Evolutionary conservation across 768 basidiomycete genomes (phyloP).

Genomic region (Clavaria fumosa): DNA sequence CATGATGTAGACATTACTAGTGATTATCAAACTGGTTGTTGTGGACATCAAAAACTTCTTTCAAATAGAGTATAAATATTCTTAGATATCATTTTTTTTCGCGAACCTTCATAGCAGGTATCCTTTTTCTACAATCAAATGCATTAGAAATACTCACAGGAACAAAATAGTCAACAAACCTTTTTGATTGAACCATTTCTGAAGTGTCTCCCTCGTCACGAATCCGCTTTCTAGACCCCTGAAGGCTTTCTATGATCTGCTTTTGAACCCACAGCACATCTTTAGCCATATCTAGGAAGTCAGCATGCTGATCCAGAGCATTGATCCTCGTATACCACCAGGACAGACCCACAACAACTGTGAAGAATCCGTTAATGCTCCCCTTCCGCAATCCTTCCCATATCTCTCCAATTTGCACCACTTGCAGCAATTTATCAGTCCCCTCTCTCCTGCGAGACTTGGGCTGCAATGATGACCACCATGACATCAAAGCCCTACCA

Average conservation of each 20-base stretch:
- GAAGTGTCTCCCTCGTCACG: background rate
- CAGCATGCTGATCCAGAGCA: background rate
- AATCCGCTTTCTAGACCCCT: background rate
- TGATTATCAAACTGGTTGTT: background rate
- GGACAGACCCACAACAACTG: background rate
- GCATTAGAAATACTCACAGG: background rate
- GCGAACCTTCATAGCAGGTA: no score
- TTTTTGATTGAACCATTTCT: background rate
- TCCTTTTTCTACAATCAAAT: no score
- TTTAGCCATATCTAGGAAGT: background rate
- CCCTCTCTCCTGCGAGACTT: background rate
- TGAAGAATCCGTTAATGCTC: constrained; percentile 3
- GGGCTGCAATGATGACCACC: no score
- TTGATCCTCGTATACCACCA: background rate
- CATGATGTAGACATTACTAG: background rate
- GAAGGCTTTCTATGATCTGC: constrained; percentile 1
- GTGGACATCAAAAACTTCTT: no score
- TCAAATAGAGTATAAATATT: no score
- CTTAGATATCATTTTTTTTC: no score
- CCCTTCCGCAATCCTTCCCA: constrained; percentile 2
- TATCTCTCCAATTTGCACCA: background rate
- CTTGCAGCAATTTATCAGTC: no score
- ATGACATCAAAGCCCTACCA: no score
- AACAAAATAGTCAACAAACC: background rate
- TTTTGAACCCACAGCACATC: constrained; percentile 1